These are phyloP conservation scores for Musa itinerans DNA, from an alignment of 176 grass and related monocot species.

Conservation along the genomic window DNA sequence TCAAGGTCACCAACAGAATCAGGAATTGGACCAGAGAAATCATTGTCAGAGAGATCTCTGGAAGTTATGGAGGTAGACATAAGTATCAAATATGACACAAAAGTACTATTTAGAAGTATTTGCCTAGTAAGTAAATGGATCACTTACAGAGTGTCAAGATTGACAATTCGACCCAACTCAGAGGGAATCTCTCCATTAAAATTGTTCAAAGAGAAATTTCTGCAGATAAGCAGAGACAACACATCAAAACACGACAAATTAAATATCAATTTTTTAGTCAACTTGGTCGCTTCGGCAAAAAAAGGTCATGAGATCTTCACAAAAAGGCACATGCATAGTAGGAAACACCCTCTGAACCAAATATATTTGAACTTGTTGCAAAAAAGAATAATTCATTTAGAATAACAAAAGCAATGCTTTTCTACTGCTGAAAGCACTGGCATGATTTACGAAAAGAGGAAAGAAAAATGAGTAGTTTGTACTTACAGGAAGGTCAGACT, in stretches of 20 bases:
- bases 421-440: too few relatives aligned
- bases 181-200: slow-evolving; percentile 77
- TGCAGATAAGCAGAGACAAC: slow-evolving; percentile 21
- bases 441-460: background rate
- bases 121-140: background rate
- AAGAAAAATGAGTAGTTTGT: background rate
- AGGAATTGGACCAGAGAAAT: slow-evolving; percentile 73
- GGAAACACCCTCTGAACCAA: too few relatives aligned
- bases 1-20: slow-evolving; percentile 86
- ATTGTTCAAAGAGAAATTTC: slow-evolving; percentile 91
- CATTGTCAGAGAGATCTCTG: slow-evolving; percentile 89
- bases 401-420: too few relatives aligned
- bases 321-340: too few relatives aligned
- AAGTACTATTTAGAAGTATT: background rate
- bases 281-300: too few relatives aligned
- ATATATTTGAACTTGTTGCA: too few relatives aligned
- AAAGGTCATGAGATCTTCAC: too few relatives aligned
- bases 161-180: slow-evolving; percentile 81
- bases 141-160: slow-evolving; percentile 95
- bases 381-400: too few relatives aligned
- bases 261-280: too few relatives aligned
- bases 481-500: slow-evolving; percentile 95
- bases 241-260: background rate
- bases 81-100: background rate
- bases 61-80: slow-evolving; percentile 7